These are phyloP conservation scores for Hypoxylon lenormandii DNA, from an alignment of 495 filamentous ascomycete genomes.

Conservation along the genomic window DNA sequence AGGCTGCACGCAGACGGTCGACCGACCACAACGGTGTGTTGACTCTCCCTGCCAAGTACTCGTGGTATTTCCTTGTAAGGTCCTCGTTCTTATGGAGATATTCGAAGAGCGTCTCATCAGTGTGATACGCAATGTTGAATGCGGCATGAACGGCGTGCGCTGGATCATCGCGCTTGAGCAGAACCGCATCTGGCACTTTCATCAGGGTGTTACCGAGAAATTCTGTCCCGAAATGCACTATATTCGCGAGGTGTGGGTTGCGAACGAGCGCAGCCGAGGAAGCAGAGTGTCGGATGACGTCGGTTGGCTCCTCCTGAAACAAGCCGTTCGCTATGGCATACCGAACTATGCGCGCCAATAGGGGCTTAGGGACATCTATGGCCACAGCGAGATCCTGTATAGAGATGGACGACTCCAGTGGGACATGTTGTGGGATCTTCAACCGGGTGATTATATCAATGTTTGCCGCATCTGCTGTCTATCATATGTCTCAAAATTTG, in stretches of 20 bases:
- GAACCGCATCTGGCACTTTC: constrained; percentile 43
- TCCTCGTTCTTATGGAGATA: constrained; percentile 30
- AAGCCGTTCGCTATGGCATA: constrained; percentile 54
- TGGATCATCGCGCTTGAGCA: constrained; percentile 41
- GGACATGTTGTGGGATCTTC: constrained; percentile 52
- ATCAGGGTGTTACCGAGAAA: constrained; percentile 30
- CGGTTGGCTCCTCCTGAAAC: constrained; percentile 49
- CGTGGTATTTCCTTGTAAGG: constrained; percentile 36
- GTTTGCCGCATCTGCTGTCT: constrained; percentile 21
- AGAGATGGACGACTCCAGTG: constrained; percentile 43
- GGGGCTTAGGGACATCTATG: constrained; percentile 39
- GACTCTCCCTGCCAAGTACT: constrained; percentile 40
- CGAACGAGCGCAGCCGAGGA: constrained; percentile 59
- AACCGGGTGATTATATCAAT: constrained; percentile 32
- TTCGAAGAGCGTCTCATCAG: constrained; percentile 46
- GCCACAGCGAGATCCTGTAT: constrained; percentile 42
- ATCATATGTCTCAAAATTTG: neutral
- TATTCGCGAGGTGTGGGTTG: constrained; percentile 83
- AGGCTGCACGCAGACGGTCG: constrained; percentile 37
- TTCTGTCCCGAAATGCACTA: constrained; percentile 75
- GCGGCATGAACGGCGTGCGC: constrained; percentile 46
- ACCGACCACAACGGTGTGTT: constrained; percentile 43
- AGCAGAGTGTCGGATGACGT: constrained; percentile 53
- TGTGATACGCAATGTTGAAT: constrained; percentile 52
- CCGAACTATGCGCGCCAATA: constrained; percentile 51